These are phyloP conservation scores for Crithidia fasciculata DNA, from an alignment of 208 protist genomes.

Conservation along the genomic window DNA sequence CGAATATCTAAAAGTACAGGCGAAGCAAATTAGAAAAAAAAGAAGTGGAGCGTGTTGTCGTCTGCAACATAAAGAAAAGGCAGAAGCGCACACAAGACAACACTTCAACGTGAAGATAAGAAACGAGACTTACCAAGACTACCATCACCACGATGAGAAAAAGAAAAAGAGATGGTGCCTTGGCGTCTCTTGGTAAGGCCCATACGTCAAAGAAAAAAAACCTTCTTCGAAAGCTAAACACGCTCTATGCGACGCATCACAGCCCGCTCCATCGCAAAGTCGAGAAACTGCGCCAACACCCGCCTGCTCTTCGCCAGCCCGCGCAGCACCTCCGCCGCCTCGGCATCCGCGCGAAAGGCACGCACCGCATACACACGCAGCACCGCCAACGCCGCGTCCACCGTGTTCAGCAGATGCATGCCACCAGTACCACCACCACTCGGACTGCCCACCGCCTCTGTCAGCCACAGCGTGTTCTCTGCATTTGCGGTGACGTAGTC, in stretches of 20 bases:
- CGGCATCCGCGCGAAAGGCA: slow-evolving; percentile 26
- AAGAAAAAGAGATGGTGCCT: not conserved
- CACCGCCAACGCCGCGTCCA: slow-evolving; percentile 29
- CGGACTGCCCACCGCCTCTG: not conserved
- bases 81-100: no score
- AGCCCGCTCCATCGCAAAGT: slow-evolving; percentile 37
- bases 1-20: not conserved
- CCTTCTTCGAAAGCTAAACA: not conserved
- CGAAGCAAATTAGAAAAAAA: not conserved
- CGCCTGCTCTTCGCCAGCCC: slow-evolving; percentile 22
- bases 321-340: slow-evolving; percentile 33
- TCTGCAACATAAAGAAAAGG: no score
- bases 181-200: no score
- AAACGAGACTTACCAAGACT: no score
- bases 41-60: no score
- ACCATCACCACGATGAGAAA: not conserved
- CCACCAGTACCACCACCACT: not conserved
- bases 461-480: slow-evolving; percentile 19
- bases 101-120: no score
- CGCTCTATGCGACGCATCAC: slow-evolving; percentile 21
- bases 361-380: slow-evolving; percentile 29
- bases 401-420: not conserved
- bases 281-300: slow-evolving; percentile 33
- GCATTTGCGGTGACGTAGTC: slow-evolving; percentile 76
- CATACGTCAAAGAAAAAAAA: not conserved